A percentile compares a stretch with the other conserved stretches of the same genome.
phyloP scores from a whole-genome alignment of 139 green algal genomes.

The Chlorella sp. region DNA sequence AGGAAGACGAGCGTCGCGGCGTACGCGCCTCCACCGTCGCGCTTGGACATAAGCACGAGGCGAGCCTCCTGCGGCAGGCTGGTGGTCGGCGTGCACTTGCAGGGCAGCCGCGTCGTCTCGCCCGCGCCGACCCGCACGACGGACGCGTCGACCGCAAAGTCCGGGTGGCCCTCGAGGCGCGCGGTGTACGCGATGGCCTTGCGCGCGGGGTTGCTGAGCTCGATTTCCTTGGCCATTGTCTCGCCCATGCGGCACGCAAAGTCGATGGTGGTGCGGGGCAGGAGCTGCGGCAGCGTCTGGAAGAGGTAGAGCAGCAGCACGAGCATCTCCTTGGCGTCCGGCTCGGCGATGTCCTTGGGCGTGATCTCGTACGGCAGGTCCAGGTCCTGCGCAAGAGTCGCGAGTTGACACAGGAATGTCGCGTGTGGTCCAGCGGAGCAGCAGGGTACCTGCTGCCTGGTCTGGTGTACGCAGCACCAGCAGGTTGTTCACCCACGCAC shows the following conservation, averaged over 20 bases:
- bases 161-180: constrained; percentile 51
- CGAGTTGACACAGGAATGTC: too few species aligned
- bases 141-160: constrained; percentile 53
- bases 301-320: constrained; percentile 58
- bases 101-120: constrained; percentile 6
- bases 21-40: constrained; percentile 36
- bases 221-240: constrained; percentile 51
- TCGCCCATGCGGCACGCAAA: constrained; percentile 59
- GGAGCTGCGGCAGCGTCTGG: constrained; percentile 61
- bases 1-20: constrained; percentile 66
- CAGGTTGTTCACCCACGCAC: too few species aligned
- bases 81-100: constrained; percentile 21
- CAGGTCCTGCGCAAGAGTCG: constrained; percentile 38
- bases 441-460: too few species aligned
- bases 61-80: constrained; percentile 4
- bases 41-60: constrained; percentile 46
- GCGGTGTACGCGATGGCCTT: constrained; percentile 57
- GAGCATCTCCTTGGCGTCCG: constrained; percentile 45
- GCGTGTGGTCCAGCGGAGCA: too few species aligned
- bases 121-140: constrained; percentile 54
- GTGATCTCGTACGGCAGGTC: constrained; percentile 43
- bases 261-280: constrained; percentile 48
- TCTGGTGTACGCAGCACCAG: too few species aligned
- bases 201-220: constrained; percentile 66
- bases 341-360: constrained; percentile 38